phyloP scores from a whole-genome alignment of 257 asterid genomes.

The Penstemon barbatus region DNA sequence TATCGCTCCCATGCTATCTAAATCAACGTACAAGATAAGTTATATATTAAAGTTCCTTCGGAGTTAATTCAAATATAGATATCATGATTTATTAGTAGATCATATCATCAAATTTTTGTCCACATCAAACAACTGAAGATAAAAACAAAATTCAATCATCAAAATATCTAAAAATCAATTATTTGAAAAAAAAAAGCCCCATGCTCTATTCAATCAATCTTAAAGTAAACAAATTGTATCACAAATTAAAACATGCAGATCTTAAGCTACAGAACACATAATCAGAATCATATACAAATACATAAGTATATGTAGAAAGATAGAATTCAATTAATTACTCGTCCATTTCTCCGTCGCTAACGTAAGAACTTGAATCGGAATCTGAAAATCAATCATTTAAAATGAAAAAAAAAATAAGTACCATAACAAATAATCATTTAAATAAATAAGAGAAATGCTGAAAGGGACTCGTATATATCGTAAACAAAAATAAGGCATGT shows the following conservation, averaged over 20 bases:
- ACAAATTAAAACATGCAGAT: no score
- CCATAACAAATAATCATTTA: conserved; percentile 24
- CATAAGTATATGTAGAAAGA: no score
- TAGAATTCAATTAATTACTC: conserved; percentile 47
- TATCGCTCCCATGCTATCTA: background rate
- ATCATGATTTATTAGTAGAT: background rate
- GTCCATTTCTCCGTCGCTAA: conserved; percentile 45
- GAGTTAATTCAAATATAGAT: background rate
- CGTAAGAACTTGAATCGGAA: no score
- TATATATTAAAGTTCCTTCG: conserved; percentile 5
- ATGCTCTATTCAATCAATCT: no score
- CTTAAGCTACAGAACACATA: conserved; percentile 9
- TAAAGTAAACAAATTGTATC: conserved; percentile 30
- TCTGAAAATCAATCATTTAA: no score
- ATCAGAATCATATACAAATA: no score
- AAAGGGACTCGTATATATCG: conserved; percentile 22
- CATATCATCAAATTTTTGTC: conserved; percentile 22
- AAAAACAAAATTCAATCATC: conserved; percentile 22
- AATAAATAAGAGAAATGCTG: conserved; percentile 32
- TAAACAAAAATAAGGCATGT: conserved; percentile 36
- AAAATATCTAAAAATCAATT: background rate
- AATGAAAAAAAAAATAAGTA: no score
- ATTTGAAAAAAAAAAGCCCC: no score
- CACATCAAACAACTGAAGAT: conserved; percentile 5
- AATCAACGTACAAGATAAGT: conserved; percentile 5